Conservation (phyloP, 768 basidiomycete genomes). For the Calocera cornea region DNA sequence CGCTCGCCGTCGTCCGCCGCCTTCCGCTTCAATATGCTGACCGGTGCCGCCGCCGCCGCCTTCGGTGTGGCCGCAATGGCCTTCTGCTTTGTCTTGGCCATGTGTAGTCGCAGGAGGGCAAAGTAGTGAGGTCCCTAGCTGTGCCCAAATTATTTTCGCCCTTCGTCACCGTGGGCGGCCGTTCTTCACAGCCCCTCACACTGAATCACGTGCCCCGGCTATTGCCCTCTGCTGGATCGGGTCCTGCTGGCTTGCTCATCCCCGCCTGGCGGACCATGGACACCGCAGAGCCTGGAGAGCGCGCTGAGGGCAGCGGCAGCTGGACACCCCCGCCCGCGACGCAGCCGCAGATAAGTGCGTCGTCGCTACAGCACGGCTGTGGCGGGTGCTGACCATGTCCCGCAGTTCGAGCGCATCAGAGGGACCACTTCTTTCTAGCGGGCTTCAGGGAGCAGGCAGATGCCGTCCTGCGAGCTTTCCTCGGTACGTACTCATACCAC, state of each 20-base stretch:
- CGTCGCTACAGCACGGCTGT: background rate
- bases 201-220: background rate
- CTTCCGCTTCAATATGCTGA: slow-evolving; percentile 10
- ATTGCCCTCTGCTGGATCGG: background rate
- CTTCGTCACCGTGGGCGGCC: too few relatives aligned
- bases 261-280: background rate
- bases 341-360: slow-evolving; percentile 78
- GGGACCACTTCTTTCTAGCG: slow-evolving; percentile 65
- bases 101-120: too few relatives aligned
- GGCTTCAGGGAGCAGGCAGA: slow-evolving; percentile 64
- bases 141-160: too few relatives aligned
- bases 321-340: slow-evolving; percentile 53
- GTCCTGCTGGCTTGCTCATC: background rate
- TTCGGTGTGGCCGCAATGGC: too few relatives aligned
- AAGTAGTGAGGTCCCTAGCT: too few relatives aligned
- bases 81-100: too few relatives aligned
- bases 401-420: slow-evolving; percentile 70
- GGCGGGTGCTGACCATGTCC: slow-evolving; percentile 10
- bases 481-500: slow-evolving; percentile 37
- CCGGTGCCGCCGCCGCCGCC: too few relatives aligned
- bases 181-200: too few relatives aligned
- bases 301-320: background rate
- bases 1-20: slow-evolving; percentile 21
- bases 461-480: slow-evolving; percentile 56
- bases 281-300: background rate